Conservation (phyloP, 345 rosid species). For the Euphorbia pulcherrima region DNA sequence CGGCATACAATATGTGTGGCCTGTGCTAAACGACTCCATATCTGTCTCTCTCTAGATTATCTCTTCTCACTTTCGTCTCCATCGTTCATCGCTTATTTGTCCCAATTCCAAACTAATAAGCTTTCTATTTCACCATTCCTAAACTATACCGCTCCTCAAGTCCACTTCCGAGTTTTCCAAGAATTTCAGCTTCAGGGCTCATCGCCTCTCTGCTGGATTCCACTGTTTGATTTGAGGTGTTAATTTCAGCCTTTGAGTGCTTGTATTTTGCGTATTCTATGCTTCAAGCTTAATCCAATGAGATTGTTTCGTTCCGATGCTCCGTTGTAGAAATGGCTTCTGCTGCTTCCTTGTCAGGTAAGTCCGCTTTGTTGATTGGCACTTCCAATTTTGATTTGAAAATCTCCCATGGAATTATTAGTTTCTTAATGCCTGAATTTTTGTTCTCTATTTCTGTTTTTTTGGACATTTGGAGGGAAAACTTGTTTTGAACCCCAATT, state of each 20-base stretch:
- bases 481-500: not conserved
- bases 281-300: slow-evolving; percentile 41
- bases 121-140: slow-evolving; percentile 7
- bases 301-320: slow-evolving; percentile 43
- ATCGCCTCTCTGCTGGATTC: not conserved
- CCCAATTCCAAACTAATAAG: slow-evolving; percentile 34
- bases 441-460: slow-evolving; percentile 1
- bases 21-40: slow-evolving; percentile 25
- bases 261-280: slow-evolving; percentile 9
- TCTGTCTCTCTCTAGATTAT: slow-evolving; percentile 49
- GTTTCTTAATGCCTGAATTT: not conserved
- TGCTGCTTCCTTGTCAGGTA: slow-evolving; percentile 79
- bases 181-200: not conserved
- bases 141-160: slow-evolving; percentile 14
- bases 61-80: slow-evolving; percentile 33
- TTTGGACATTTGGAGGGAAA: slow-evolving; percentile 1
- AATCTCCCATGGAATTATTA: not conserved
- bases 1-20: slow-evolving; percentile 55
- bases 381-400: not conserved
- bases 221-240: not conserved
- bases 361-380: slow-evolving; percentile 6
- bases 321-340: slow-evolving; percentile 57
- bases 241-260: not conserved
- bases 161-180: not conserved
- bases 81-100: slow-evolving; percentile 28